Percentiles rank a stretch among this genome's conserved stretches.
These are phyloP conservation scores for Salvia splendens DNA, from an alignment of 257 asterid genomes.

Conservation along the genomic window DNA sequence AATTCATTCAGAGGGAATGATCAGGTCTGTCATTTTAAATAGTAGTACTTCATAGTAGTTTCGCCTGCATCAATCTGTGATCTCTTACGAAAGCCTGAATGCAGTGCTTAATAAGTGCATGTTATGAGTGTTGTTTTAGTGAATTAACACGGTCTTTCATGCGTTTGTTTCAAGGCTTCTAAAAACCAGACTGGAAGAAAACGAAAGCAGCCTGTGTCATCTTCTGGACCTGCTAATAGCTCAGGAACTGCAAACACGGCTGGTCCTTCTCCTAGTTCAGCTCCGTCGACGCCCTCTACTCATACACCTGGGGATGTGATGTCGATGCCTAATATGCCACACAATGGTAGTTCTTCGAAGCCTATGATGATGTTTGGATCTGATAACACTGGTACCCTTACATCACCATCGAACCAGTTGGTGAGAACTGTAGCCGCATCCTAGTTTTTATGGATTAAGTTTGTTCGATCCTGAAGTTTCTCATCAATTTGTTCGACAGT, in stretches of 20 bases:
- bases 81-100: background rate
- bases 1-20: conserved; percentile 85
- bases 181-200: conserved; percentile 92
- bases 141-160: conserved; percentile 40
- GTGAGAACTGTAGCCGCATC: conserved; percentile 44
- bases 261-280: conserved; percentile 99
- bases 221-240: conserved; percentile 98
- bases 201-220: conserved; percentile 84
- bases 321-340: conserved; percentile 83
- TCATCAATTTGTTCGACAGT: conserved; percentile 55
- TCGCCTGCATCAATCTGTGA: background rate
- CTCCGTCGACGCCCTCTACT: conserved; percentile 98
- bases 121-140: conserved; percentile 4
- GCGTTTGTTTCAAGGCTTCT: conserved; percentile 69
- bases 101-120: conserved; percentile 1
- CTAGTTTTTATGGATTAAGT: conserved; percentile 6
- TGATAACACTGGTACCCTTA: conserved; percentile 78
- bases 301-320: conserved; percentile 97
- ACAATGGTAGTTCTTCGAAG: conserved; percentile 80
- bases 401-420: conserved; percentile 90
- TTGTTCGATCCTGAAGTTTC: conserved; percentile 26
- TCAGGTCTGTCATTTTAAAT: conserved; percentile 67
- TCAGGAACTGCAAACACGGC: conserved; percentile 98
- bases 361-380: conserved; percentile 83
- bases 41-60: background rate